Conservation (phyloP, 306 rosid species). For the Vachellia collinsii region DNA sequence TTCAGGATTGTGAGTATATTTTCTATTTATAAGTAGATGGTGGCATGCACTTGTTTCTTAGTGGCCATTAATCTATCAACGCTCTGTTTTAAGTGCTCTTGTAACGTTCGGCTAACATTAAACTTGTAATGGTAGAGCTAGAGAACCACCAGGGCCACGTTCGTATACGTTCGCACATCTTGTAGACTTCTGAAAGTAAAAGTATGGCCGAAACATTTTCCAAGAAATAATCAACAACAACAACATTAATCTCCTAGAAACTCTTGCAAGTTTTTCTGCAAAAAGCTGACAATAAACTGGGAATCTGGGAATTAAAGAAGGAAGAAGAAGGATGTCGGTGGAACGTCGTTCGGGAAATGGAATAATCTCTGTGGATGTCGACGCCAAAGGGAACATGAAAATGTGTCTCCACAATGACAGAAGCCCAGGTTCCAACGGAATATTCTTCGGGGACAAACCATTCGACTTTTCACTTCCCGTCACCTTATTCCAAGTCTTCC, state of each 20-base stretch:
- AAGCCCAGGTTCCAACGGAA: constrained; percentile 39
- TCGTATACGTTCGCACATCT: neutral
- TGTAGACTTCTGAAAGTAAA: neutral
- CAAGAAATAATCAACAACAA: neutral
- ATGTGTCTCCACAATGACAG: constrained; percentile 36
- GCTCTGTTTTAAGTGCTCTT: constrained; percentile 1
- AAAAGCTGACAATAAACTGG: neutral
- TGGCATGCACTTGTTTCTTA: neutral
- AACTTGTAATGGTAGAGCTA: neutral
- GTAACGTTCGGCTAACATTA: neutral
- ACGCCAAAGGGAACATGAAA: neutral
- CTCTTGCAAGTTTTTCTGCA: neutral
- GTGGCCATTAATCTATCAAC: constrained; percentile 13
- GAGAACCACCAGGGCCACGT: constrained; percentile 1
- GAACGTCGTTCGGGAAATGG: neutral
- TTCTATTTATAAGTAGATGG: constrained; percentile 2
- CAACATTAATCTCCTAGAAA: too few species aligned
- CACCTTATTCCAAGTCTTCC: constrained; percentile 41
- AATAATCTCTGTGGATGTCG: neutral
- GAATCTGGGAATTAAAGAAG: neutral
- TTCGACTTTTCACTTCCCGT: constrained; percentile 40
- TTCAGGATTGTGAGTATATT: neutral
- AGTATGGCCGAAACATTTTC: neutral
- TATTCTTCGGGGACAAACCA: constrained; percentile 49
- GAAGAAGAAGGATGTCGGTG: neutral